Conservation (phyloP, 73 alveolate genomes). For the Paramecium bursaria region DNA sequence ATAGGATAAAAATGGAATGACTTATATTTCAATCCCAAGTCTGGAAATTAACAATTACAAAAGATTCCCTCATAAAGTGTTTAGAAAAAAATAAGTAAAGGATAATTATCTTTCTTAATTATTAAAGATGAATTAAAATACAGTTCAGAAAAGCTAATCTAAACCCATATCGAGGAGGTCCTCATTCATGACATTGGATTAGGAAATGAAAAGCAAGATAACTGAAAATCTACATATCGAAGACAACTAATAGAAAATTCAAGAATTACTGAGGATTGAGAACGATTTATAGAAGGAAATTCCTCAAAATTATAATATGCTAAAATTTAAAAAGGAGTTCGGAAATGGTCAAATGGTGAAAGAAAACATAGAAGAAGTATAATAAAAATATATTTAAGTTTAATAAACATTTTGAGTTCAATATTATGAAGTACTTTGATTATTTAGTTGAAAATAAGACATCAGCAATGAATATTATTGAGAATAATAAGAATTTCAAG, state of each 20-base stretch:
- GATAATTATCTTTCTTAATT: slow-evolving; percentile 1
- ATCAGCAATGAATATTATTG: slow-evolving; percentile 37
- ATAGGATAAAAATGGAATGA: slow-evolving; percentile 16
- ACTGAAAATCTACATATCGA: not conserved
- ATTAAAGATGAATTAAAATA: too few species aligned
- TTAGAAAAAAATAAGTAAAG: too few species aligned
- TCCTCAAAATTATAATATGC: slow-evolving; percentile 22
- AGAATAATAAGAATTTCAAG: slow-evolving; percentile 1
- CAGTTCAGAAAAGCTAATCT: too few species aligned
- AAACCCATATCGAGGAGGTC: not conserved
- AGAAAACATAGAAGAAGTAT: slow-evolving; percentile 39
- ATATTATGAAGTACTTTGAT: slow-evolving; percentile 24
- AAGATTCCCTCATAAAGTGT: too few species aligned
- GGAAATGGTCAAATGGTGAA: slow-evolving; percentile 1
- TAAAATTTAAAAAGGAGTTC: slow-evolving; percentile 36
- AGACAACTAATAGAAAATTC: not conserved
- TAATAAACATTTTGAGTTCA: slow-evolving; percentile 48
- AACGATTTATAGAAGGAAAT: slow-evolving; percentile 8
- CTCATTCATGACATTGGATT: slow-evolving; percentile 20
- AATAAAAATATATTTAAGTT: not conserved
- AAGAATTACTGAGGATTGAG: not conserved
- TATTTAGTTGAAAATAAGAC: not conserved
- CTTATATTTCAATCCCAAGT: slow-evolving; percentile 3
- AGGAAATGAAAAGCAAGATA: not conserved
- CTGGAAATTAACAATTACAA: not conserved